Conservation (phyloP, 495 filamentous ascomycete genomes). For the Penicillium lagena region DNA sequence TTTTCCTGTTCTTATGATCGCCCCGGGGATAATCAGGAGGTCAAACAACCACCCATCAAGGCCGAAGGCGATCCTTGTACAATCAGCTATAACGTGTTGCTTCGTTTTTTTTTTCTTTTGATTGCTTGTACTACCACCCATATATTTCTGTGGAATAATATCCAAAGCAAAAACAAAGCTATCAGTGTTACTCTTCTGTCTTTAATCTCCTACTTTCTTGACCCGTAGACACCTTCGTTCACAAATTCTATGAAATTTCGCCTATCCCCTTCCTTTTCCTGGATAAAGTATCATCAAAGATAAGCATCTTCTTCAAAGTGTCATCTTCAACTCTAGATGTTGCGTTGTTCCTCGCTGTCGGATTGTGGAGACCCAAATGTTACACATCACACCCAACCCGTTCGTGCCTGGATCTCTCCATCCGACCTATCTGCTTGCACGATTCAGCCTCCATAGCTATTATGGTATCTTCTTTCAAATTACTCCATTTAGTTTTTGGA, state of each 20-base stretch:
- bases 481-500: background rate
- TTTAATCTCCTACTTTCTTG: too few species aligned
- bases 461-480: background rate
- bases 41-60: too few species aligned
- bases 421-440: conserved; percentile 13
- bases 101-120: conserved; percentile 6
- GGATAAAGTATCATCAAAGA: too few species aligned
- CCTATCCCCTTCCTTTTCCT: too few species aligned
- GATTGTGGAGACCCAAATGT: conserved; percentile 5
- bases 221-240: too few species aligned
- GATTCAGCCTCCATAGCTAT: too few species aligned
- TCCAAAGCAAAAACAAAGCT: conserved; percentile 4
- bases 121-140: conserved; percentile 15
- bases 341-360: conserved; percentile 8
- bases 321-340: background rate
- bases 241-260: too few species aligned
- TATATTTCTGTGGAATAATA: conserved; percentile 14
- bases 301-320: too few species aligned
- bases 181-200: background rate
- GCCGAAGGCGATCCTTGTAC: conserved; percentile 17
- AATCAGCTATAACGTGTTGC: conserved; percentile 16
- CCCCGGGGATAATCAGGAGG: conserved; percentile 13
- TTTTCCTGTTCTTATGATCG: conserved; percentile 10
- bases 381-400: conserved; percentile 21
- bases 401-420: conserved; percentile 13